Percentiles rank a stretch among this genome's conserved stretches.
Evolutionary conservation across 2,329 filamentous ascomycete species (phyloP).

Genomic region (Neurospora sp.): DNA sequence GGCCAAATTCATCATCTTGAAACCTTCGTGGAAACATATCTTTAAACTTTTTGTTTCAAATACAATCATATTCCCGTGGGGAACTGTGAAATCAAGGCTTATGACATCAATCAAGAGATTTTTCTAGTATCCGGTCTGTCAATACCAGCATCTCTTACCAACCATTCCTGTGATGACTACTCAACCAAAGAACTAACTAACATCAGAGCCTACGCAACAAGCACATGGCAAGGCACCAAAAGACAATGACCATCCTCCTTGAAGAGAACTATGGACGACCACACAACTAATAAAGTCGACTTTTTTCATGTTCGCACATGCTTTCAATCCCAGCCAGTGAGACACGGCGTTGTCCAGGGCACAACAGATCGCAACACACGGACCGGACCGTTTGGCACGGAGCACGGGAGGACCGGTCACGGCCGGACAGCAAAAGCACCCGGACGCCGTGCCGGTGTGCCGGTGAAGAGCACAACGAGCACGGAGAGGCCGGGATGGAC

Average conservation of each 20-base stretch:
- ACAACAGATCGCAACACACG: neutral
- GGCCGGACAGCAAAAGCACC: neutral
- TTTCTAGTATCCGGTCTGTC: neutral
- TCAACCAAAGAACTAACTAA: neutral
- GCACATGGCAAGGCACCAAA: neutral
- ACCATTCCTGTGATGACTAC: neutral
- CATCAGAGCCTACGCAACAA: neutral
- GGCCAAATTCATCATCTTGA: neutral
- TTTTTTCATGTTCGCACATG: neutral
- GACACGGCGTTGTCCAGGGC: neutral
- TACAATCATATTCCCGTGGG: neutral
- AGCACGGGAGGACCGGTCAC: neutral
- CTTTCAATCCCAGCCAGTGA: neutral
- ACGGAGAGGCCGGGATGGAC: neutral
- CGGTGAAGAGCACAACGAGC: neutral
- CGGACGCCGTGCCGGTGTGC: neutral
- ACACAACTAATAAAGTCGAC: neutral
- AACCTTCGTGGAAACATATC: neutral
- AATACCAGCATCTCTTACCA: neutral
- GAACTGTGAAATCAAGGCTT: neutral
- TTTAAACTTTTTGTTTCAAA: neutral
- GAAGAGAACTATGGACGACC: neutral
- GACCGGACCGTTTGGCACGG: neutral
- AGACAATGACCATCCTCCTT: neutral
- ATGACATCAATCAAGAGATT: neutral